phyloP scores from a whole-genome alignment of 331 rosid species.

The Pyracantha coccinea region DNA sequence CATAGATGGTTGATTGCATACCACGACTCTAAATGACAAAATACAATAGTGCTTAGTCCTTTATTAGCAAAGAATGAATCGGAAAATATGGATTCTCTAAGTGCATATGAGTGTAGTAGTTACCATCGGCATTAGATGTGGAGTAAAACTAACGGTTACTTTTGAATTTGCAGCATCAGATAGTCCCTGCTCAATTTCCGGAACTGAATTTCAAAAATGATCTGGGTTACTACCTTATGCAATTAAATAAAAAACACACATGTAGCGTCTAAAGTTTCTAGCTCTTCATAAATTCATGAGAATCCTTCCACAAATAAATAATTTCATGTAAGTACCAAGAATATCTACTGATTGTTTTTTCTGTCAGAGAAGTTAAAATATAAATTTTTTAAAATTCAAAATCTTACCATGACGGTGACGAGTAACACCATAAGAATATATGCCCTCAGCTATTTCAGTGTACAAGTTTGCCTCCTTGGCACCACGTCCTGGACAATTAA shows the following conservation, averaged over 20 bases:
- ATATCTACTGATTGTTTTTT: background rate
- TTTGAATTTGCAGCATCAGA: slow-evolving; percentile 67
- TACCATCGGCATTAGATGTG: slow-evolving; percentile 96
- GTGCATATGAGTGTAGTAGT: background rate
- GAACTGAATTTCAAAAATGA: slow-evolving; percentile 48
- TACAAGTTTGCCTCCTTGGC: slow-evolving; percentile 74
- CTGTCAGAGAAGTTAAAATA: background rate
- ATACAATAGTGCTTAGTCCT: background rate
- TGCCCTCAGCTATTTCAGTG: slow-evolving; percentile 90
- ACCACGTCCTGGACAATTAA: slow-evolving; percentile 65
- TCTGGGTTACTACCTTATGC: slow-evolving; percentile 3
- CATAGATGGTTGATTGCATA: slow-evolving; percentile 92
- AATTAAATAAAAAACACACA: background rate
- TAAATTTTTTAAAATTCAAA: background rate
- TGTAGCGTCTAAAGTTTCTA: background rate
- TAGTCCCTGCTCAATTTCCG: slow-evolving; percentile 93
- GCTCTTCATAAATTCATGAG: background rate
- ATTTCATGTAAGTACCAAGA: background rate
- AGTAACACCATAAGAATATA: slow-evolving; percentile 75
- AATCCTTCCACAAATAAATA: background rate
- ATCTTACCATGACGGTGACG: slow-evolving; percentile 88
- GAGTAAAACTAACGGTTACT: slow-evolving; percentile 82
- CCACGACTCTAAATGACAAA: slow-evolving; percentile 64
- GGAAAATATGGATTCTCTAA: background rate
- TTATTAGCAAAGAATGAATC: background rate